Evolutionary conservation across 2,329 filamentous ascomycete genomes (phyloP).

Genomic region (Clonostachys rosea): DNA sequence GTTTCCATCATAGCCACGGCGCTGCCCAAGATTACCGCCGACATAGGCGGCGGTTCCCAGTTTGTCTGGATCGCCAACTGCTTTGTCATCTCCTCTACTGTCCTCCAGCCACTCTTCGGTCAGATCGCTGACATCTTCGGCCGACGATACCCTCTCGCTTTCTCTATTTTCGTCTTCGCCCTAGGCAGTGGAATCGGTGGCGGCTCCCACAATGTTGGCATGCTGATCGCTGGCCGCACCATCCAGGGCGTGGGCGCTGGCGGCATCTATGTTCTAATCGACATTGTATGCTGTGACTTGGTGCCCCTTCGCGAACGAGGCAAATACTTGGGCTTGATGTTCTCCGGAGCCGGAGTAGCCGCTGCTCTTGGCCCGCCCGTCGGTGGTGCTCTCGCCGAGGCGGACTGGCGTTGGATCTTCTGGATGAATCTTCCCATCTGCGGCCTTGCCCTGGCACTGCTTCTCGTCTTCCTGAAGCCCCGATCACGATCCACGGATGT

Average conservation of each 20-base stretch:
- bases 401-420: slow-evolving; percentile 17
- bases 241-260: slow-evolving; percentile 42
- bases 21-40: slow-evolving; percentile 14
- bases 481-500: too few species aligned
- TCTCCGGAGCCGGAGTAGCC: slow-evolving; percentile 1
- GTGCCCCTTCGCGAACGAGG: slow-evolving; percentile 41
- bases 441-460: slow-evolving; percentile 7
- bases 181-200: slow-evolving; percentile 26
- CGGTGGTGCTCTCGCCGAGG: slow-evolving; percentile 9
- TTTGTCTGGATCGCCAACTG: slow-evolving; percentile 17
- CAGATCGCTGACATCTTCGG: slow-evolving; percentile 16
- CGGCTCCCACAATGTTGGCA: neutral
- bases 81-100: slow-evolving; percentile 13
- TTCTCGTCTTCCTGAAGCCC: too few species aligned
- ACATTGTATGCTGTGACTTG: slow-evolving; percentile 33
- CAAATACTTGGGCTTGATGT: slow-evolving; percentile 27
- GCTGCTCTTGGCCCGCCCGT: slow-evolving; percentile 16
- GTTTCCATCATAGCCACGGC: slow-evolving; percentile 20
- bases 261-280: slow-evolving; percentile 25
- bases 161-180: slow-evolving; percentile 1
- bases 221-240: slow-evolving; percentile 16
- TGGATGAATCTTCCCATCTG: slow-evolving; percentile 28
- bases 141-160: slow-evolving; percentile 8
- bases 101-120: slow-evolving; percentile 26
- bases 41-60: slow-evolving; percentile 8